phyloP scores from a whole-genome alignment of 2,329 filamentous ascomycete species.

The Diaporthe sp. region DNA sequence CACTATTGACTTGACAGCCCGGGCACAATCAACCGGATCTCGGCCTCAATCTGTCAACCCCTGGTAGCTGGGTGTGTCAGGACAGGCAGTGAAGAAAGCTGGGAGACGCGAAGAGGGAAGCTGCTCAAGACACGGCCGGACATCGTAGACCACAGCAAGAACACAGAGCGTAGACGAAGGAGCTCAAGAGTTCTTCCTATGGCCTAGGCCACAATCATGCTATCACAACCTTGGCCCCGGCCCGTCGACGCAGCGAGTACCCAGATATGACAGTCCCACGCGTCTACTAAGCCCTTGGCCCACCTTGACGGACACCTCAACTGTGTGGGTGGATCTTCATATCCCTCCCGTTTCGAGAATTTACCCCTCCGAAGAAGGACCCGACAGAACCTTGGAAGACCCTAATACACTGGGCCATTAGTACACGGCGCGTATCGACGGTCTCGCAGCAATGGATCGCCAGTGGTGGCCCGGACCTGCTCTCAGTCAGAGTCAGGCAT shows the following conservation, averaged over 20 bases:
- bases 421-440: background rate
- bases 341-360: slow-evolving; percentile 4
- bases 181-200: no score
- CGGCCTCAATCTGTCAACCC: background rate
- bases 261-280: background rate
- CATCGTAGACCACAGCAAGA: no score
- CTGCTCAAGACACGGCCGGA: no score
- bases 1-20: background rate
- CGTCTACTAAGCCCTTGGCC: slow-evolving; percentile 1
- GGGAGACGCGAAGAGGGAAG: background rate
- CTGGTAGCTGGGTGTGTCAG: background rate
- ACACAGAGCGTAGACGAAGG: background rate
- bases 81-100: background rate
- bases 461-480: background rate
- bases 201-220: no score
- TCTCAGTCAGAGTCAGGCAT: slow-evolving; percentile 3
- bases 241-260: background rate
- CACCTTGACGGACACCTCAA: background rate
- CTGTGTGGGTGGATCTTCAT: slow-evolving; percentile 10
- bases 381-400: slow-evolving; percentile 7
- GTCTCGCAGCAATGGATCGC: background rate
- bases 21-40: background rate
- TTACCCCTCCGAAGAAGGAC: background rate
- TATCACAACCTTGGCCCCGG: background rate
- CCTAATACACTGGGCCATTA: background rate